Percentiles rank a stretch among this genome's conserved stretches.
Evolutionary conservation across 2,329 filamentous ascomycete genomes (phyloP).

Genomic region (Zalaria obscura): DNA sequence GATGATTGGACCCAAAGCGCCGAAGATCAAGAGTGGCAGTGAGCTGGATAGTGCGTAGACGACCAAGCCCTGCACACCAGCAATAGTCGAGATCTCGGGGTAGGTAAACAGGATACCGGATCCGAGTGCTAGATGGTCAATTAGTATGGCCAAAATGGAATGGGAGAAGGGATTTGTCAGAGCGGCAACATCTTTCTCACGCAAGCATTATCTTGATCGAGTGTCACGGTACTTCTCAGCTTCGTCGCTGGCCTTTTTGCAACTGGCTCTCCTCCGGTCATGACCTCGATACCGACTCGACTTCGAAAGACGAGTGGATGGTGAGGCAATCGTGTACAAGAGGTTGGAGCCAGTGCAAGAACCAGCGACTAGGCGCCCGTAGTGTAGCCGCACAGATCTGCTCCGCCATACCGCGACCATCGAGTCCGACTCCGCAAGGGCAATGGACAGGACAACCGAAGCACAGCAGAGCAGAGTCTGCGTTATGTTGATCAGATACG

Average conservation of each 20-base stretch:
- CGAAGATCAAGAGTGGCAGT: slow-evolving; percentile 61
- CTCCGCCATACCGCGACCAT: too few species aligned
- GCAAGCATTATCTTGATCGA: slow-evolving; percentile 99
- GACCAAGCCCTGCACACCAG: slow-evolving; percentile 64
- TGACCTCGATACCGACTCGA: background rate
- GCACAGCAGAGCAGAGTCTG: background rate
- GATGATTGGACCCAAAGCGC: slow-evolving; percentile 61
- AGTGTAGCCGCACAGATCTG: background rate
- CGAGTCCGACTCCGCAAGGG: too few species aligned
- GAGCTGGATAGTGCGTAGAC: slow-evolving; percentile 62
- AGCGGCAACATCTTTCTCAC: slow-evolving; percentile 96
- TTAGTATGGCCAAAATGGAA: slow-evolving; percentile 26
- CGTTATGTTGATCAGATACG: background rate
- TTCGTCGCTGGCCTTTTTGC: slow-evolving; percentile 33
- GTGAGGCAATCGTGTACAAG: background rate
- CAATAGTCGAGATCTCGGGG: slow-evolving; percentile 64
- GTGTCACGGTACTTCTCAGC: slow-evolving; percentile 93
- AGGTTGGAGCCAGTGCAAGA: too few species aligned
- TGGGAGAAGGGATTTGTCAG: slow-evolving; percentile 15
- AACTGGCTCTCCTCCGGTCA: background rate
- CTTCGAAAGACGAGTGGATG: background rate
- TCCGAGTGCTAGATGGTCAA: slow-evolving; percentile 49
- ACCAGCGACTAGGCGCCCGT: background rate
- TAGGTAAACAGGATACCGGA: slow-evolving; percentile 76
- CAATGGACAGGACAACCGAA: too few species aligned